These are phyloP conservation scores for Trichocladium antarcticum DNA, from an alignment of 495 filamentous ascomycete genomes.

Conservation along the genomic window DNA sequence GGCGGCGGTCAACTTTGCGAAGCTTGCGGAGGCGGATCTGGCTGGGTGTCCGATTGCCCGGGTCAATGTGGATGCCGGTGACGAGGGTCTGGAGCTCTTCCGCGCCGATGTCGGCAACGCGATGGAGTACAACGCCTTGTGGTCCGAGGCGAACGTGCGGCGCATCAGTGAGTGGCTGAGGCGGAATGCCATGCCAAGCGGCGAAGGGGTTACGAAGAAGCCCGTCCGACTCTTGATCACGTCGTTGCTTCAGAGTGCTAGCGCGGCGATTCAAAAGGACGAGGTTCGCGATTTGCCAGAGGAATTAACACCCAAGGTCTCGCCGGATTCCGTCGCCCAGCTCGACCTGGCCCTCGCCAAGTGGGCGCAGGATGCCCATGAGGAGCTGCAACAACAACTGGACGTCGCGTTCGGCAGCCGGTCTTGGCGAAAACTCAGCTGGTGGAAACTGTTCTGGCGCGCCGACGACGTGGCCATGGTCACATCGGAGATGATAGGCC, in stretches of 20 bases:
- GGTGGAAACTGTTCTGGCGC: conserved; percentile 94
- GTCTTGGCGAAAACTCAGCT: conserved; percentile 64
- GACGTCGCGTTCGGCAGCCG: conserved; percentile 58
- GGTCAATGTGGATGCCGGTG: conserved; percentile 36
- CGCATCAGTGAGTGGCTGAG: conserved; percentile 57
- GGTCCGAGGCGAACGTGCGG: conserved; percentile 60
- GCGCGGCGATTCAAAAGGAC: conserved; percentile 41
- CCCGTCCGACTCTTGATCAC: conserved; percentile 53
- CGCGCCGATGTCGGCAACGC: conserved; percentile 58
- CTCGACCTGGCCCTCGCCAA: conserved; percentile 48
- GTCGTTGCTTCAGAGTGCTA: conserved; percentile 52
- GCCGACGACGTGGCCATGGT: conserved; percentile 84
- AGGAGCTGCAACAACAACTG: conserved; percentile 68
- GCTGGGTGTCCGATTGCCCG: conserved; percentile 25
- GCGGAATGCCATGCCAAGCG: conserved; percentile 33
- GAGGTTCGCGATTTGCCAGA: conserved; percentile 32
- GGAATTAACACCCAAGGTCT: conserved; percentile 23
- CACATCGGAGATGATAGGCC: conserved; percentile 60
- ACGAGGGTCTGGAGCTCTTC: conserved; percentile 52
- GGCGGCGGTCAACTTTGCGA: conserved; percentile 34
- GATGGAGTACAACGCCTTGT: conserved; percentile 56
- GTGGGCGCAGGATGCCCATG: conserved; percentile 73
- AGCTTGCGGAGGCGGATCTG: conserved; percentile 26
- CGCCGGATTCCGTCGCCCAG: conserved; percentile 33
- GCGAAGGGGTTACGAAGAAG: conserved; percentile 41